A percentile compares a stretch with the other conserved stretches of the same genome.
Evolutionary conservation across 495 filamentous ascomycete genomes (phyloP).

Genomic region (Tuber calosporum): DNA sequence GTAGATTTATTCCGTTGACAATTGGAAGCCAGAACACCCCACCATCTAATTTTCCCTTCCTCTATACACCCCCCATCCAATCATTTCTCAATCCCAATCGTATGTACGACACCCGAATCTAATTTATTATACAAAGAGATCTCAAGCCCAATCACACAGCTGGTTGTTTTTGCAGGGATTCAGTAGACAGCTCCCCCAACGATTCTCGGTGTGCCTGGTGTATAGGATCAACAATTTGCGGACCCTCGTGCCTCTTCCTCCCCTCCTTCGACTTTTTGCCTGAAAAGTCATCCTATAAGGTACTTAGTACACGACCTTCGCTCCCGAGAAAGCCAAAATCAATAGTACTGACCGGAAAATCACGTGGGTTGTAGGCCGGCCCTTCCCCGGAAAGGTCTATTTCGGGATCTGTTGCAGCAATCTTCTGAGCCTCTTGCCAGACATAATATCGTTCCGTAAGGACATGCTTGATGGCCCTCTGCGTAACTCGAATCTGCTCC

Average conservation of each 20-base stretch:
- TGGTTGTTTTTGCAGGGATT: neutral
- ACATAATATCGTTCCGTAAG: slow-evolving; percentile 84
- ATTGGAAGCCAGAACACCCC: neutral
- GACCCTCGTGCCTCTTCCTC: slow-evolving; percentile 4
- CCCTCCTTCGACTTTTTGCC: slow-evolving; percentile 3
- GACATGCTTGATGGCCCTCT: slow-evolving; percentile 69
- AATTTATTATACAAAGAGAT: neutral
- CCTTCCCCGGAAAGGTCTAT: slow-evolving; percentile 52
- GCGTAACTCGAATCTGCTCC: slow-evolving; percentile 57
- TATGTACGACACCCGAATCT: neutral
- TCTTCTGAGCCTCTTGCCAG: slow-evolving; percentile 71
- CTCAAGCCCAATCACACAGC: neutral
- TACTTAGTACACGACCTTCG: neutral
- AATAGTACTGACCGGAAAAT: slow-evolving; percentile 23
- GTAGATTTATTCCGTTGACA: neutral
- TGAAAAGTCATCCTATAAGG: neutral
- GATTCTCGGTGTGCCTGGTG: neutral
- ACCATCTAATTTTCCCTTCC: neutral
- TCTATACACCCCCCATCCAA: neutral
- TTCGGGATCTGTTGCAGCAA: slow-evolving; percentile 62
- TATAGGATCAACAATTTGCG: neutral
- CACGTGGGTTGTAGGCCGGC: slow-evolving; percentile 47
- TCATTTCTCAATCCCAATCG: neutral
- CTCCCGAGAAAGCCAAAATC: slow-evolving; percentile 1
- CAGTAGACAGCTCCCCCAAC: neutral